Base-by-base conservation (phyloP, 163 green algal genomes). In the Coccomyxa subellipsoidea region DNA sequence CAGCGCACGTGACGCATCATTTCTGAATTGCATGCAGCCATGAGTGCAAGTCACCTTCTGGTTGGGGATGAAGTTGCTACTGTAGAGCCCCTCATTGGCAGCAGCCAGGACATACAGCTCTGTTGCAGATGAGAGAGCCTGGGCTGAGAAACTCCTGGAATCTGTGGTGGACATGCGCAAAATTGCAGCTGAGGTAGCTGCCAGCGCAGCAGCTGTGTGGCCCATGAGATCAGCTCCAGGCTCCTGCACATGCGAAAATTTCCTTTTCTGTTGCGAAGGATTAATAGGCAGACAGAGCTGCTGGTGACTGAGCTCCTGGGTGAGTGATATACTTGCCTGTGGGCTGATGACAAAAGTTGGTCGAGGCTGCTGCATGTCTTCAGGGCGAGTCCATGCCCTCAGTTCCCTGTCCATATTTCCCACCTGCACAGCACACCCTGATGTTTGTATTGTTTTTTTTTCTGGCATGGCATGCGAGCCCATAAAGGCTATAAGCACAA, bases 211-310 rank as follows among this genome's bases (percentile, higher is more conserved):
- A 35, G 81, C 84, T 4, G 38, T 75, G 66, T 77, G 38, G 6
- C 34, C 86, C 27, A 87, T 40, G 75, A 90, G 34, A 34, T 91
- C 88, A 54, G 88, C 80, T 29, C 80, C 88, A 21, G 54, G 70
- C 53, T 69, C 32, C 7, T 59, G 47, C 47, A 21, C 8, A 27
- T 12, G 47, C 47, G 47, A 12, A 59, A 12, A 7, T 1, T 27
- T 12, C 4, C 21, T 12, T 59, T 18, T 59, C 5, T 27, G 47
- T 1, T 59, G 47, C 47, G 23, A 59, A 18, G 5, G 5, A 27
- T 7, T 59, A 18, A 27, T 12, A 59, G 47, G 2, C 47, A 59
- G 47, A 18, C 4, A 12, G 23, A 2, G 15, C 21, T 12, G 47
- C 21, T 59, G 8, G 3, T 59, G 47, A 27, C 15, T 59, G 15